A percentile compares a stretch with the other conserved stretches of the same genome.
These are phyloP conservation scores for Paraphaeosphaeria sporulosa DNA, from an alignment of 2,329 filamentous ascomycete species.

Conservation along the genomic window DNA sequence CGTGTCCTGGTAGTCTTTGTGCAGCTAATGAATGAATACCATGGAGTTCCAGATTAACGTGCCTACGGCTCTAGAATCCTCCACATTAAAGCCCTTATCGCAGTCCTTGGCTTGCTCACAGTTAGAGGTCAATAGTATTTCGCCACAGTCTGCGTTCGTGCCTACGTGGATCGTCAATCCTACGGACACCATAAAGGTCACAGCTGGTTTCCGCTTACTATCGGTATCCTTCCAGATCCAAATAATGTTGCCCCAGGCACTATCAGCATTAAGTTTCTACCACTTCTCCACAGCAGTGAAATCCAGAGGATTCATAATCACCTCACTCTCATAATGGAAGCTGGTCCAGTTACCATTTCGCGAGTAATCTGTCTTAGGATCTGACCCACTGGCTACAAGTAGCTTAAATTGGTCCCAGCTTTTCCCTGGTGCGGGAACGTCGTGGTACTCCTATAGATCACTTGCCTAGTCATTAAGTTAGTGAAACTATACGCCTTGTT, in stretches of 20 bases:
- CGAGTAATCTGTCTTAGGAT: slow-evolving; percentile 6
- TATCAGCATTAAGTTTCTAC: slow-evolving; percentile 4
- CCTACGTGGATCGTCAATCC: slow-evolving; percentile 4
- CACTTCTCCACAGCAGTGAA: slow-evolving; percentile 7
- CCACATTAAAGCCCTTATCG: neutral
- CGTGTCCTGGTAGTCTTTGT: slow-evolving; percentile 5
- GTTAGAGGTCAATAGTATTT: neutral
- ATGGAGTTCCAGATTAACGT: slow-evolving; percentile 10
- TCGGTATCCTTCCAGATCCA: slow-evolving; percentile 15
- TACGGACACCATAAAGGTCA: slow-evolving; percentile 2
- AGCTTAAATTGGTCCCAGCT: slow-evolving; percentile 4
- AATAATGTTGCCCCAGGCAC: slow-evolving; percentile 11
- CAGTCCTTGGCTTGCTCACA: slow-evolving; percentile 2
- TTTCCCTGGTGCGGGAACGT: slow-evolving; percentile 1
- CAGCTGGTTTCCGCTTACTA: neutral
- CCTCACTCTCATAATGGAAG: neutral
- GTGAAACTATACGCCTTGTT: neutral
- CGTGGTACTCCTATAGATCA: neutral
- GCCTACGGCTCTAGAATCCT: slow-evolving; percentile 9
- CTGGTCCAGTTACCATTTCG: slow-evolving; percentile 12
- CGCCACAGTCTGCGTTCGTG: neutral
- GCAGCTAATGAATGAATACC: slow-evolving; percentile 6
- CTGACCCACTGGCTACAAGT: neutral
- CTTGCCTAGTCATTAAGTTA: neutral
- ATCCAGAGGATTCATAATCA: neutral